Evolutionary conservation across 257 asterid genomes (phyloP).

Genomic region (Solanum gracilifrons): DNA sequence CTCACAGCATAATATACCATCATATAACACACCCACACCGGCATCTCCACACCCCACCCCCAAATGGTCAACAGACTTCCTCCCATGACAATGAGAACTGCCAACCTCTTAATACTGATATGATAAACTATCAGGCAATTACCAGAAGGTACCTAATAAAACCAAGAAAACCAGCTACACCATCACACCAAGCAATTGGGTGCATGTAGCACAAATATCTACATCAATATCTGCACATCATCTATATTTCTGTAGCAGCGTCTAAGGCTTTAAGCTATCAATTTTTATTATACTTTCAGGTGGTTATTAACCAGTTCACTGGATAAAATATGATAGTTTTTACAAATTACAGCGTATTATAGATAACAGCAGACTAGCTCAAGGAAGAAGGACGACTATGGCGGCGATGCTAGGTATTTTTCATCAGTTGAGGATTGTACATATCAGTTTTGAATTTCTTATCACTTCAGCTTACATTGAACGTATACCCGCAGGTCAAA

Average conservation of each 20-base stretch:
- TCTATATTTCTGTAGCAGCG: not conserved
- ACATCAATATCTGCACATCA: not conserved
- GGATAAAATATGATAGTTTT: not conserved
- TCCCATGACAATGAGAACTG: not conserved
- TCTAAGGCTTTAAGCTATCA: not conserved
- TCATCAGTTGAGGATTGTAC: not conserved
- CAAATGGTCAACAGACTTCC: not conserved
- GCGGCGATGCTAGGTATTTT: not conserved
- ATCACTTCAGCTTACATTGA: not conserved
- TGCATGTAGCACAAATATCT: not conserved
- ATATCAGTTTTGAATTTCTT: not conserved
- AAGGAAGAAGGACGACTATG: not conserved
- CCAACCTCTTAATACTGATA: not conserved
- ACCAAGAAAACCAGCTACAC: not conserved
- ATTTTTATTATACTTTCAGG: not conserved
- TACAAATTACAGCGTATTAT: not conserved
- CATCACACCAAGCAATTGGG: not conserved
- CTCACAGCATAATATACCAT: not conserved
- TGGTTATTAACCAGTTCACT: not conserved
- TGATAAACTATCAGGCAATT: not conserved
- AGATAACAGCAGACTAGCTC: not conserved
- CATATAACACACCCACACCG: not conserved
- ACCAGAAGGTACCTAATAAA: not conserved
- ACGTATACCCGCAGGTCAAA: not conserved
- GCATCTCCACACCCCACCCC: not conserved